phyloP scores from a whole-genome alignment of 495 filamentous ascomycete species.

The Xanthoparmelia taractica region DNA sequence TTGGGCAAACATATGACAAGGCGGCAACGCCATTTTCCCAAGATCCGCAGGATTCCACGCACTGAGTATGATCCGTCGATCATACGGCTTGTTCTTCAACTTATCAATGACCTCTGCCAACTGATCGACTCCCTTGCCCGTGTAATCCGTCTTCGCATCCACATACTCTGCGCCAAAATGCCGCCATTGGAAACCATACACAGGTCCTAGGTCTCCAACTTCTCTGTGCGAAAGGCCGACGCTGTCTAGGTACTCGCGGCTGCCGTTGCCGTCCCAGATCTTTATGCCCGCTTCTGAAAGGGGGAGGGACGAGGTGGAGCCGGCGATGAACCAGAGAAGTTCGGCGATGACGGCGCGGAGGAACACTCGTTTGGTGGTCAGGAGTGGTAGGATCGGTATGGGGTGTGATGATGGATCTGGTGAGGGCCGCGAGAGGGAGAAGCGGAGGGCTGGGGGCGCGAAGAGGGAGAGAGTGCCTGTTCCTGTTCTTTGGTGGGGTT shows the following conservation, averaged over 20 bases:
- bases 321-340: slow-evolving; percentile 92
- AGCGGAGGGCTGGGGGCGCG: slow-evolving; percentile 76
- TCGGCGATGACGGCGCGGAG: slow-evolving; percentile 83
- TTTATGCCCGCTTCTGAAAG: slow-evolving; percentile 74
- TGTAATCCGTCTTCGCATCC: slow-evolving; percentile 73
- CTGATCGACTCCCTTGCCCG: slow-evolving; percentile 84
- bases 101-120: slow-evolving; percentile 78
- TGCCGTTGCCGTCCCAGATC: slow-evolving; percentile 98
- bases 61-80: slow-evolving; percentile 77
- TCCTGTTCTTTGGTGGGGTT: slow-evolving; percentile 55
- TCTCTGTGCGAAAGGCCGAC: slow-evolving; percentile 71
- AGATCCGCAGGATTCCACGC: slow-evolving; percentile 93
- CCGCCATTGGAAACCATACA: slow-evolving; percentile 98
- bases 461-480: slow-evolving; percentile 88
- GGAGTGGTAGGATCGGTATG: slow-evolving; percentile 69
- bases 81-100: slow-evolving; percentile 71
- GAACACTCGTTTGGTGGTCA: slow-evolving; percentile 97
- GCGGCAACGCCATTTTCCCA: slow-evolving; percentile 84
- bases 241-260: slow-evolving; percentile 76
- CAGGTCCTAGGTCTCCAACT: slow-evolving; percentile 85
- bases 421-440: slow-evolving; percentile 59
- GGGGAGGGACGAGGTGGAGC: slow-evolving; percentile 65
- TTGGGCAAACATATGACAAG: slow-evolving; percentile 98
- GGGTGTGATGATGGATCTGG: slow-evolving; percentile 26
- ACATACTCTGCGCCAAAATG: slow-evolving; percentile 90